phyloP scores from a whole-genome alignment of 2,329 filamentous ascomycete genomes.

The Myriosclerotinia scirpicola region DNA sequence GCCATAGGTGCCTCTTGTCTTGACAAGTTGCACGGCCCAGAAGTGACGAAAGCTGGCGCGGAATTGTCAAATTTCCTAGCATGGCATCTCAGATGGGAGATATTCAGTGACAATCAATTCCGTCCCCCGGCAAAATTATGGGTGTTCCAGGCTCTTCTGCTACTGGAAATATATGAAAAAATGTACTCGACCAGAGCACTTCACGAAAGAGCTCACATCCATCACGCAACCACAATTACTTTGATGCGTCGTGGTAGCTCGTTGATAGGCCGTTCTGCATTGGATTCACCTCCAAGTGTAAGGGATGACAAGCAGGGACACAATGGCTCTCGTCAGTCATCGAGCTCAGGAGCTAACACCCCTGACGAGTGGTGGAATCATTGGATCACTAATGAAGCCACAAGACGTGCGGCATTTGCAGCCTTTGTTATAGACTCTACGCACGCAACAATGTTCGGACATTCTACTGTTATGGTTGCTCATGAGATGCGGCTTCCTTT shows the following conservation, averaged over 20 bases:
- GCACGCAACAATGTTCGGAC: slow-evolving; percentile 96
- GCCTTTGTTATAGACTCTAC: slow-evolving; percentile 95
- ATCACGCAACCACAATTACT: slow-evolving; percentile 92
- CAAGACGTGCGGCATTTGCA: slow-evolving; percentile 83
- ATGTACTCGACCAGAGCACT: slow-evolving; percentile 92
- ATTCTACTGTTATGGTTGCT: slow-evolving; percentile 94
- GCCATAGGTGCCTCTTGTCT: slow-evolving; percentile 88
- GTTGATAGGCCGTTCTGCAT: slow-evolving; percentile 78
- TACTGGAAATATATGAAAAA: slow-evolving; percentile 94
- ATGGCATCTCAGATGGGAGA: slow-evolving; percentile 89
- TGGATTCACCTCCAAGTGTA: slow-evolving; percentile 78
- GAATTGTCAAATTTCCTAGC: slow-evolving; percentile 86
- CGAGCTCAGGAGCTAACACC: slow-evolving; percentile 64
- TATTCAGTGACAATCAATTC: slow-evolving; percentile 90
- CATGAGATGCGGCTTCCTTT: slow-evolving; percentile 91
- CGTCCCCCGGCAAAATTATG: slow-evolving; percentile 90
- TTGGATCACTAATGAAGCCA: slow-evolving; percentile 94
- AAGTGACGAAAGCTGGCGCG: slow-evolving; percentile 73
- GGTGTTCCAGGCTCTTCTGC: slow-evolving; percentile 88
- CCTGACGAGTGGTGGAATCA: slow-evolving; percentile 92
- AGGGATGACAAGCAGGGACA: slow-evolving; percentile 47
- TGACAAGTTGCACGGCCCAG: slow-evolving; percentile 75
- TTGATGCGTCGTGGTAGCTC: slow-evolving; percentile 93
- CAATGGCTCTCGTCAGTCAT: slow-evolving; percentile 59
- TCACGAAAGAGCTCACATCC: slow-evolving; percentile 93